Evolutionary conservation across 495 filamentous ascomycete genomes (phyloP).

Genomic region (Terfezia claveryi): DNA sequence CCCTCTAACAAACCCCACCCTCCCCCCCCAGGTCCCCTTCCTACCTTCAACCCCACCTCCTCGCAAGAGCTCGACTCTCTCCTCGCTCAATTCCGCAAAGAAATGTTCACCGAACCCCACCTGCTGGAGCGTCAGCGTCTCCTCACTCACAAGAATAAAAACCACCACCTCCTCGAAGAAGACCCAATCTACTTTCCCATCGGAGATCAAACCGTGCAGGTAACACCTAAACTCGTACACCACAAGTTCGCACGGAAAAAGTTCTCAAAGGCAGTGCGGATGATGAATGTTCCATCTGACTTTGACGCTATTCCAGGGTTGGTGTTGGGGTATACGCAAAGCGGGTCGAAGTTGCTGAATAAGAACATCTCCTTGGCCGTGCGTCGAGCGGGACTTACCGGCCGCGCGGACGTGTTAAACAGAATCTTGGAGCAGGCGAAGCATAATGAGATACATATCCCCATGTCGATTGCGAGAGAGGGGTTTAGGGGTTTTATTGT

Average conservation of each 20-base stretch:
- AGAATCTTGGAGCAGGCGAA: slow-evolving; percentile 2
- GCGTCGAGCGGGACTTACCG: background rate
- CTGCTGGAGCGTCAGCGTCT: slow-evolving; percentile 33
- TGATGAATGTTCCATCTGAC: slow-evolving; percentile 36
- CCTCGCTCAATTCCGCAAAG: slow-evolving; percentile 28
- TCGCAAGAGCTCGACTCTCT: slow-evolving; percentile 29
- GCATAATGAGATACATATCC: background rate
- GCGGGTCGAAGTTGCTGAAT: background rate
- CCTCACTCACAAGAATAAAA: slow-evolving; percentile 30
- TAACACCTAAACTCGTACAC: slow-evolving; percentile 7
- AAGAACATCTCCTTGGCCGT: slow-evolving; percentile 1
- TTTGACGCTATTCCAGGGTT: slow-evolving; percentile 37
- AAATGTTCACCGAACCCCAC: slow-evolving; percentile 41
- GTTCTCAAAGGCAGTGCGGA: slow-evolving; percentile 22
- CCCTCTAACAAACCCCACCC: no score
- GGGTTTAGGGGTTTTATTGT: no score
- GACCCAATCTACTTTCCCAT: slow-evolving; percentile 42
- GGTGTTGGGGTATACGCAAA: slow-evolving; percentile 30
- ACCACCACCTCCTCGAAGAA: slow-evolving; percentile 29
- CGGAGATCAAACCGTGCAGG: slow-evolving; percentile 25
- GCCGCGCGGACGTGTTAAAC: slow-evolving; percentile 8
- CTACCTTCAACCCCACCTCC: slow-evolving; percentile 28
- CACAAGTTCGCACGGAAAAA: slow-evolving; percentile 17
- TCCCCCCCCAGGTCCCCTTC: slow-evolving; percentile 22
- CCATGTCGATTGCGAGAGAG: no score